A percentile compares a stretch with the other conserved stretches of the same genome.
Evolutionary conservation across 2,329 filamentous ascomycete genomes (phyloP).

Genomic region (Trichoderma pleuroti): DNA sequence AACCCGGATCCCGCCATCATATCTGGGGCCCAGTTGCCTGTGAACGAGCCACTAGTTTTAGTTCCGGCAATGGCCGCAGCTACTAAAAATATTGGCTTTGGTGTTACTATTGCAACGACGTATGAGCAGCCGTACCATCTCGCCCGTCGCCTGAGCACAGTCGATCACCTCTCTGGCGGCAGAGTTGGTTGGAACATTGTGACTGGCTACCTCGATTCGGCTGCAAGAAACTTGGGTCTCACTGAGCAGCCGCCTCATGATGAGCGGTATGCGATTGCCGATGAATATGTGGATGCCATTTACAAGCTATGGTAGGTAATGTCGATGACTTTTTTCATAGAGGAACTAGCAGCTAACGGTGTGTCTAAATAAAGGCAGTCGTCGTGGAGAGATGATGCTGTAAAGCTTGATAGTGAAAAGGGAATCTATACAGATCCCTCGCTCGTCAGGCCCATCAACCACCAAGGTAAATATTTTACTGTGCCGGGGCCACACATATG

Average conservation of each 20-base stretch:
- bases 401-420: conserved; percentile 50
- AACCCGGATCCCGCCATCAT: conserved; percentile 52
- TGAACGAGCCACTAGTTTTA: conserved; percentile 62
- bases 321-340: neutral
- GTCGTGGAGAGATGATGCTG: conserved; percentile 60
- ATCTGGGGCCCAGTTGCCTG: conserved; percentile 65
- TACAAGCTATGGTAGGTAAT: conserved; percentile 57
- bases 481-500: conserved; percentile 59
- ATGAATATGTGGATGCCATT: conserved; percentile 56
- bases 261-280: conserved; percentile 57
- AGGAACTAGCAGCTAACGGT: neutral
- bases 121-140: conserved; percentile 68
- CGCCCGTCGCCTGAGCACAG: conserved; percentile 60
- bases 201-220: conserved; percentile 64
- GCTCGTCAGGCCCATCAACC: conserved; percentile 60
- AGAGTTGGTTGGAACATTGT: conserved; percentile 54
- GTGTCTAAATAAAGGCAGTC: conserved; percentile 29
- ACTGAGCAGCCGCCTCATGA: conserved; percentile 47
- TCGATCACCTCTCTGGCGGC: conserved; percentile 65
- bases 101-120: conserved; percentile 63
- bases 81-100: conserved; percentile 64
- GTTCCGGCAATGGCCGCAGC: conserved; percentile 65
- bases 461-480: conserved; percentile 56
- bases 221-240: conserved; percentile 60
- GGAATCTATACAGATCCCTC: conserved; percentile 43